These are phyloP conservation scores for Sindora glabra DNA, from an alignment of 306 rosid species.

Conservation along the genomic window DNA sequence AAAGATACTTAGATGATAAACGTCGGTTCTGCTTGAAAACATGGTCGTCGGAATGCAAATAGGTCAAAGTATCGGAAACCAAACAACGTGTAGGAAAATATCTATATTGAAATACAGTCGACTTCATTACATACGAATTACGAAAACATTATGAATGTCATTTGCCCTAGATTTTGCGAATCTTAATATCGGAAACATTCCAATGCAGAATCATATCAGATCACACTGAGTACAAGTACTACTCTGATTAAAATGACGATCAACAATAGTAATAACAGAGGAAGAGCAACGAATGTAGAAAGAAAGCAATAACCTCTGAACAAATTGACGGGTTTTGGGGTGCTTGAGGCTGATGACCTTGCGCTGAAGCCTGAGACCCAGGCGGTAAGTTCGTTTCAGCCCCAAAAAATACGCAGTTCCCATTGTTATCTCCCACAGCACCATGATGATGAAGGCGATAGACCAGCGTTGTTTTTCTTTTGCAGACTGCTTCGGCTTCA, in stretches of 20 bases:
- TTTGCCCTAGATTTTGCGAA: no score
- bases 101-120: no score
- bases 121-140: no score
- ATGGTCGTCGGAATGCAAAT: no score
- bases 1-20: no score
- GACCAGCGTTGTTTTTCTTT: not conserved
- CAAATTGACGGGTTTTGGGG: constrained; percentile 38
- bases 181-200: no score
- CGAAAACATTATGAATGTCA: no score
- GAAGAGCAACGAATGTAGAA: not conserved
- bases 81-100: no score
- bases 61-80: no score
- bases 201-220: no score
- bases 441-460: constrained; percentile 21
- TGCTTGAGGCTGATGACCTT: constrained; percentile 34
- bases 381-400: constrained; percentile 37
- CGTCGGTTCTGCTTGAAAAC: no score
- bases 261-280: not conserved
- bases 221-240: no score
- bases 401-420: constrained; percentile 60
- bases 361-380: constrained; percentile 41
- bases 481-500: not conserved
- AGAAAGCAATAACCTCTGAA: constrained; percentile 22
- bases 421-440: constrained; percentile 52
- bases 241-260: not conserved